Evolutionary conservation across 1,284 basidiomycete genomes (phyloP).

Genomic region (Leccinum subspadiceum): DNA sequence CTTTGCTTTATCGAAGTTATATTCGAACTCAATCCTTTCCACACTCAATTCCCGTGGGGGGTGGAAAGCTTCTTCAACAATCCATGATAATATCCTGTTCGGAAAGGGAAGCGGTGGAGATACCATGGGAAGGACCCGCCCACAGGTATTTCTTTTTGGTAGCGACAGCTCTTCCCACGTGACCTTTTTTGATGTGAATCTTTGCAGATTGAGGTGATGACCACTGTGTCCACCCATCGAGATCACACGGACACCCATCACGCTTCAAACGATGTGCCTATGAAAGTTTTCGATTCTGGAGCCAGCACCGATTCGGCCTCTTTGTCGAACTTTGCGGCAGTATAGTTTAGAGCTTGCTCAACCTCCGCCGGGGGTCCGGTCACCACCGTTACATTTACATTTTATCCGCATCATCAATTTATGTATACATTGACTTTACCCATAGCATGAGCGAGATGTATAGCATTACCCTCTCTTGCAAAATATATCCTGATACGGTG

Average conservation of each 20-base stretch:
- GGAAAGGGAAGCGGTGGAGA: not conserved
- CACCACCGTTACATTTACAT: not conserved
- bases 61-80: slow-evolving; percentile 7
- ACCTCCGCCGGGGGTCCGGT: not conserved
- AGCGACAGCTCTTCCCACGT: not conserved
- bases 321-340: not conserved
- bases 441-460: not conserved
- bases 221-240: not conserved
- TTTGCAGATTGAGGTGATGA: slow-evolving; percentile 5
- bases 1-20: slow-evolving; percentile 51
- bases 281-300: slow-evolving; percentile 5
- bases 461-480: not conserved
- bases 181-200: not conserved
- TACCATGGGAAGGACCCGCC: not conserved
- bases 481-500: not conserved
- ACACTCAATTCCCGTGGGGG: slow-evolving; percentile 49
- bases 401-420: slow-evolving; percentile 37
- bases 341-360: not conserved
- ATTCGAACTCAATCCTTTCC: slow-evolving; percentile 54
- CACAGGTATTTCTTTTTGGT: slow-evolving; percentile 8
- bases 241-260: not conserved
- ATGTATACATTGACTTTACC: not conserved
- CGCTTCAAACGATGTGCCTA: not conserved
- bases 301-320: not conserved
- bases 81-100: slow-evolving; percentile 16